phyloP scores from a whole-genome alignment of 257 asterid genomes.

The Petunia secreta region DNA sequence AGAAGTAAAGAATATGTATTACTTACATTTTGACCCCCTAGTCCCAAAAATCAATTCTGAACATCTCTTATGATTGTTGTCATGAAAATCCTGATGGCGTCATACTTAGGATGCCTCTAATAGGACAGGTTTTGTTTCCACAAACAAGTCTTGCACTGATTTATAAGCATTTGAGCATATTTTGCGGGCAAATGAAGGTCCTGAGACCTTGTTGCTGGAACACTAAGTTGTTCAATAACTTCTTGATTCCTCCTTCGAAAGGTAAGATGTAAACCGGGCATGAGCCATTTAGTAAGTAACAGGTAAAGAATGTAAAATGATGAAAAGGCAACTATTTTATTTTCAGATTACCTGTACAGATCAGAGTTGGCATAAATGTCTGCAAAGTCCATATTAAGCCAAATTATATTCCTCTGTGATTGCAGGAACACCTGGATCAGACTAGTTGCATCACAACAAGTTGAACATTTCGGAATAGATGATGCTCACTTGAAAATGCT shows the following conservation, averaged over 20 bases:
- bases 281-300: too few species aligned
- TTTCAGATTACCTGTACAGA: constrained; percentile 58
- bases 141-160: constrained; percentile 80
- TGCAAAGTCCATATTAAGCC: constrained; percentile 75
- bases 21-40: constrained; percentile 67
- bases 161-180: constrained; percentile 59
- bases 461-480: too few species aligned
- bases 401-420: constrained; percentile 72
- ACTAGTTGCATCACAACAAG: too few species aligned
- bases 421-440: constrained; percentile 72
- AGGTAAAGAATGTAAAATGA: constrained; percentile 14
- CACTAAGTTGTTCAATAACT: constrained; percentile 61
- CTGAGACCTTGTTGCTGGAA: constrained; percentile 64
- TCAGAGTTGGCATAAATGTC: constrained; percentile 70
- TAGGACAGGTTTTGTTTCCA: constrained; percentile 78
- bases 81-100: constrained; percentile 65
- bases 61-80: constrained; percentile 65
- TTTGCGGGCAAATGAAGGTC: constrained; percentile 59
- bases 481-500: constrained; percentile 71
- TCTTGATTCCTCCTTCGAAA: constrained; percentile 76
- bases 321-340: constrained; percentile 3
- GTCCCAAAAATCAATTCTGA: constrained; percentile 75
- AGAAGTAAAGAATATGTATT: too few species aligned
- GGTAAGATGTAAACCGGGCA: too few species aligned
- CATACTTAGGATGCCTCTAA: constrained; percentile 77